A percentile compares a stretch with the other conserved stretches of the same genome.
phyloP scores from a whole-genome alignment of 2,329 filamentous ascomycete species.

The Chaetomiaceae sp. region DNA sequence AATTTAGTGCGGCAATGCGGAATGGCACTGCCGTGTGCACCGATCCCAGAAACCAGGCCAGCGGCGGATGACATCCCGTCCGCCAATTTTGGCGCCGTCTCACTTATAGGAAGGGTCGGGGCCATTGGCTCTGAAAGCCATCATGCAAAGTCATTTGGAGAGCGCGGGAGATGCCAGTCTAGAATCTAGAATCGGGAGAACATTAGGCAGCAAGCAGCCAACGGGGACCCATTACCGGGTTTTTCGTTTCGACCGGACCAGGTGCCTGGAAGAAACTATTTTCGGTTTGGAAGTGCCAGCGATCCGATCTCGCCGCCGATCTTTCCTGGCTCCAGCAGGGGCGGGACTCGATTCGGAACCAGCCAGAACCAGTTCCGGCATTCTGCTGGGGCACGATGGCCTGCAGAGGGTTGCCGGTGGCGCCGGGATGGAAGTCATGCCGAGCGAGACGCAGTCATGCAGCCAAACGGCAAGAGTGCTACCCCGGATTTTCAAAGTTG shows the following conservation, averaged over 20 bases:
- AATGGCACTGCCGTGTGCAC: constrained; percentile 17
- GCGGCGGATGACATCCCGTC: constrained; percentile 20
- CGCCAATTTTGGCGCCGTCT: constrained; percentile 10
- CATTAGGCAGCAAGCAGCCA: neutral
- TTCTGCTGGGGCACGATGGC: neutral
- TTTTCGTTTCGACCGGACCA: constrained; percentile 2
- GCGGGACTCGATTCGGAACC: neutral
- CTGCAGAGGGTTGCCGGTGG: constrained; percentile 2
- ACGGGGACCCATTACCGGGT: neutral
- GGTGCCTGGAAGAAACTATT: neutral
- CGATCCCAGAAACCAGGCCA: constrained; percentile 20
- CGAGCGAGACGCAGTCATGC: constrained; percentile 4
- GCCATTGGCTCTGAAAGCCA: neutral
- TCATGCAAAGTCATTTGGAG: constrained; percentile 1
- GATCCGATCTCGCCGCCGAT: constrained; percentile 1
- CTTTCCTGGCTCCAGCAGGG: neutral
- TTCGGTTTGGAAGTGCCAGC: neutral
- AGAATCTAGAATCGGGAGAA: neutral
- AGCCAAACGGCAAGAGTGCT: neutral
- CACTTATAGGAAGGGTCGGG: neutral
- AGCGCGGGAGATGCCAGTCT: neutral
- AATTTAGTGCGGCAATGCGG: constrained; percentile 22
- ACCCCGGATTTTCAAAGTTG: constrained; percentile 3
- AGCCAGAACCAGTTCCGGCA: neutral
- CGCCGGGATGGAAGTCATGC: constrained; percentile 2